These are phyloP conservation scores for Trypanosoma vivax DNA, from an alignment of 208 protist genomes.

Conservation along the genomic window DNA sequence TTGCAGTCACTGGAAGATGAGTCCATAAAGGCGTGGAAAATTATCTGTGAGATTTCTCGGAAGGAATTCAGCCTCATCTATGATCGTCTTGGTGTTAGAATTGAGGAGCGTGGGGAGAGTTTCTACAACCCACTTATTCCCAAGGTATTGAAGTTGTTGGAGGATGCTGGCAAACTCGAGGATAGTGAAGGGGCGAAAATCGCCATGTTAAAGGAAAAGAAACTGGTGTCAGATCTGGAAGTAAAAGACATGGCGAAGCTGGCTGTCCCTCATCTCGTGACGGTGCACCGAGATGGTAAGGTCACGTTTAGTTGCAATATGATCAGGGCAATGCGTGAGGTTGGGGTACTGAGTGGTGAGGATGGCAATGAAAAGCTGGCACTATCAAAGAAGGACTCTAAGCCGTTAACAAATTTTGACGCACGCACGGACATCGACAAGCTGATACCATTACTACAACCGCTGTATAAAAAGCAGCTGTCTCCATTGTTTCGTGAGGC, in stretches of 20 bases:
- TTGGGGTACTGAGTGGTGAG: constrained; percentile 58
- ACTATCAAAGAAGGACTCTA: constrained; percentile 86
- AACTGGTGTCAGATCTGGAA: constrained; percentile 47
- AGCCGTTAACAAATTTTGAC: constrained; percentile 82
- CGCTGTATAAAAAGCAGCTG: constrained; percentile 67
- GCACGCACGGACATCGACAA: constrained; percentile 78
- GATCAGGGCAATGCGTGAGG: constrained; percentile 70
- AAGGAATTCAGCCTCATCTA: constrained; percentile 93
- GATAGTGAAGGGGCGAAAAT: constrained; percentile 86
- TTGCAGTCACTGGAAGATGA: constrained; percentile 80
- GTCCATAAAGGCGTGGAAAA: constrained; percentile 82
- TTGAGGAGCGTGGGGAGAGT: constrained; percentile 94
- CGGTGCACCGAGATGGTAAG: constrained; percentile 39
- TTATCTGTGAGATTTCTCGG: constrained; percentile 92
- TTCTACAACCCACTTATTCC: constrained; percentile 94
- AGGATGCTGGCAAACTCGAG: constrained; percentile 70
- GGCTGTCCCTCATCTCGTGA: constrained; percentile 60
- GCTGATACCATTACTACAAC: constrained; percentile 60
- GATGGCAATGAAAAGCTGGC: constrained; percentile 67
- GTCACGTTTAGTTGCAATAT: constrained; percentile 67
- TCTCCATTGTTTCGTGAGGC: constrained; percentile 72
- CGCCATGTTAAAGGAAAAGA: constrained; percentile 67
- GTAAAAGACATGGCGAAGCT: constrained; percentile 83
- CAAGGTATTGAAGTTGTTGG: constrained; percentile 69
- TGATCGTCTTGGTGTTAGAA: constrained; percentile 68